Conservation (phyloP, 768 basidiomycete species). For the Heimioporus sp. region DNA sequence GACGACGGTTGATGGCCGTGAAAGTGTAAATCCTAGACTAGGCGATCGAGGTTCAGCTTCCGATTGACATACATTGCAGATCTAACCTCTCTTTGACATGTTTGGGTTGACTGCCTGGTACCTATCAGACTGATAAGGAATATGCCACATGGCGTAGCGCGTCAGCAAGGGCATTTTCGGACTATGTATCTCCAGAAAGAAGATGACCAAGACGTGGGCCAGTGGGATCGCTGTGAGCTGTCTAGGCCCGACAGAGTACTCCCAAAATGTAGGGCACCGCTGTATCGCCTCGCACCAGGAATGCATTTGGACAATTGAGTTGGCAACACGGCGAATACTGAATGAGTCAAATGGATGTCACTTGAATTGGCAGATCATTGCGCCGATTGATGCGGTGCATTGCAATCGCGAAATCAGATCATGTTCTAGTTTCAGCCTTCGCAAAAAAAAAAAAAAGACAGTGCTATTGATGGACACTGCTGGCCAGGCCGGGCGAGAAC, state of each 20-base stretch:
- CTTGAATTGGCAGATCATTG: neutral
- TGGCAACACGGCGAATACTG: neutral
- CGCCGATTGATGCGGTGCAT: neutral
- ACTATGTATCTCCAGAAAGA: neutral
- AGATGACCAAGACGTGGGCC: neutral
- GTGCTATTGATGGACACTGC: neutral
- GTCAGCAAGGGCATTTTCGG: too few species aligned
- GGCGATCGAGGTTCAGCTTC: too few species aligned
- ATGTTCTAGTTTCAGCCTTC: neutral
- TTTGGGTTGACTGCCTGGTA: too few species aligned
- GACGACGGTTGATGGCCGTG: too few species aligned
- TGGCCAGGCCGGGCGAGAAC: too few species aligned
- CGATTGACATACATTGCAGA: too few species aligned
- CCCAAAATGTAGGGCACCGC: conserved; percentile 7
- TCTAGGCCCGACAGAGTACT: neutral
- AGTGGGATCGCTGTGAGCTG: neutral
- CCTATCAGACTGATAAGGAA: too few species aligned
- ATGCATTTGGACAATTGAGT: neutral
- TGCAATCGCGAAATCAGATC: neutral
- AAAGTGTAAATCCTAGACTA: too few species aligned
- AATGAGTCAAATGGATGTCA: neutral
- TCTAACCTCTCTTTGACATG: too few species aligned
- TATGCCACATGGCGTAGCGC: too few species aligned
- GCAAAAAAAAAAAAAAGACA: neutral
- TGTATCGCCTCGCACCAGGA: neutral